Evolutionary conservation across 768 basidiomycete species (phyloP).

Genomic region (Clitopilus passeckerianus): DNA sequence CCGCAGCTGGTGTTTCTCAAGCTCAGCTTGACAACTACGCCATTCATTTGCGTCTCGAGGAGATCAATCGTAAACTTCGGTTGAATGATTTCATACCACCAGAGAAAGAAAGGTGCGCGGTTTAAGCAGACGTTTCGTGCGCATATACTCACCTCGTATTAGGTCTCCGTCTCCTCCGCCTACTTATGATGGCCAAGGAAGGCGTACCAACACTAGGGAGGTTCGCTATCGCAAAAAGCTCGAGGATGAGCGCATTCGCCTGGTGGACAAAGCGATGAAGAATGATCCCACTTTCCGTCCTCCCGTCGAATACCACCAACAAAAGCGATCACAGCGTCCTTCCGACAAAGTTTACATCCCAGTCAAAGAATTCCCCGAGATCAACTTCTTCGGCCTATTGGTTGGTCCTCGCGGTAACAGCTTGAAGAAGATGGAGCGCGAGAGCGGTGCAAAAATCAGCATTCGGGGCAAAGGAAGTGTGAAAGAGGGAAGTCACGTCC

Average conservation of each 20-base stretch:
- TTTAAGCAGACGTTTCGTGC: constrained; percentile 1
- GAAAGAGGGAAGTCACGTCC: constrained; percentile 96
- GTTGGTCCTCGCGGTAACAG: constrained; percentile 99
- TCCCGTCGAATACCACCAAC: constrained; percentile 93
- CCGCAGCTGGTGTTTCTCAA: constrained; percentile 89
- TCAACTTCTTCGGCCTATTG: constrained; percentile 98
- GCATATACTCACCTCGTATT: constrained; percentile 20
- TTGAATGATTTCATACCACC: constrained; percentile 95
- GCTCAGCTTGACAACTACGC: constrained; percentile 98
- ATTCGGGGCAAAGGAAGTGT: constrained; percentile 98
- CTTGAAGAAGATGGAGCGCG: constrained; percentile 98
- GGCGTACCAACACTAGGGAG: constrained; percentile 97
- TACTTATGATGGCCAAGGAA: constrained; percentile 95
- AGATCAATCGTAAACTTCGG: constrained; percentile 93
- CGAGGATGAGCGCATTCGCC: constrained; percentile 85
- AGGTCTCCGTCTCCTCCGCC: constrained; percentile 97
- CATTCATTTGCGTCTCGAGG: constrained; percentile 91
- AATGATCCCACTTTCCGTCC: constrained; percentile 98
- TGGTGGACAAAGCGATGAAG: constrained; percentile 96
- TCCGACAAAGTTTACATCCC: constrained; percentile 99
- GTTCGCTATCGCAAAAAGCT: constrained; percentile 96
- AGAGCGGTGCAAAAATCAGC: constrained; percentile 97
- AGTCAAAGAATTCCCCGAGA: constrained; percentile 99
- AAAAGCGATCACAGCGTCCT: constrained; percentile 89
- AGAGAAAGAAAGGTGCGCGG: constrained; percentile 84